Percentiles rank a stretch among this genome's conserved stretches.
Evolutionary conservation across 176 grass and related monocot species (phyloP).

Genomic region (bread wheat (Triticum aestivum)): IWGSC_CS_RefSeq_v2.1 NC_057810.1:585605683-585606182

Average conservation of each 20-base stretch:
- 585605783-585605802: not conserved
- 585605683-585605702: constrained; percentile 12
- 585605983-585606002: rapidly evolving
- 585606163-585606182: constrained; percentile 21
- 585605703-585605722: constrained; percentile 43
- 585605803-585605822: not conserved
- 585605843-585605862: not conserved
- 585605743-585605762: not conserved
- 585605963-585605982: not conserved
- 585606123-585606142: not conserved
- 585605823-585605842: not conserved
- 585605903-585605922: not conserved
- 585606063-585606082: rapidly evolving
- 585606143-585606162: not conserved
- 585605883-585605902: not conserved
- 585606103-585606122: not conserved
- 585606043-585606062: not conserved
- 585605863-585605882: too few relatives aligned
- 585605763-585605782: constrained; percentile 6
- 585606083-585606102: not conserved
- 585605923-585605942: not conserved
- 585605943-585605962: constrained; percentile 1
- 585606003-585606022: not conserved
- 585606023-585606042: rapidly evolving
- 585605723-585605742: constrained; percentile 6